Evolutionary conservation across 1,139 yeast species (phyloP), one percentile per base, ranked within the genome.

Genomic region (Protomyces inouyei): DNA sequence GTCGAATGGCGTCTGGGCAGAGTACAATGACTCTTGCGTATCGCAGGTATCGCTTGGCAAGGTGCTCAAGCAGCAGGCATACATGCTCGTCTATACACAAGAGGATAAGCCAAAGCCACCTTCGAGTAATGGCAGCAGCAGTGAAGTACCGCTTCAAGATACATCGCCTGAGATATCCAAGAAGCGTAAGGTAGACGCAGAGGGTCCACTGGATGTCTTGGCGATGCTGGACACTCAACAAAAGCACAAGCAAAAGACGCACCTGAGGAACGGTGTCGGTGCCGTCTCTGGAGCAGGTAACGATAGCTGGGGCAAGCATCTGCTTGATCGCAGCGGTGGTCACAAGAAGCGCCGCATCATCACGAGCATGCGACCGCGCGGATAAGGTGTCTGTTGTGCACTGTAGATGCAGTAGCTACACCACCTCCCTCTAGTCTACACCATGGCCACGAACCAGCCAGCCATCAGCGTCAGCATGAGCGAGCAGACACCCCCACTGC

Each of bases 21-120:
- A 92, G 10, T 93, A 92, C 74, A 98, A 93, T 74, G 99, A 93
- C 73, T 98, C 93, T 72, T 85, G 86, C 72, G 85, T 90, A 69
- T 87, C 88, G 72, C 81, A 80, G 68, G 84, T 89, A 64, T 81
- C 86, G 53, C 95, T 88, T 72, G 80, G 83, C 65, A 85, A 83
- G 63, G 97, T 90, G 1, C 78, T 90, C 70, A 83, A 83, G 71
- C 96, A 90, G 72, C 89, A 95, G 32, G 98, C 98, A 1, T 93
- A 93, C 77, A 92, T 91, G 68, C 80, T 93, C 75, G 79, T 93
- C 37, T 93, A 93, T 35, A 60, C 59, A n/a, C 38, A 55, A 16
- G 54, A 28, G 25, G 23, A 21, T 5, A 21, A 18, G 48, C 23
- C 12, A n/a, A n/a, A 43, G 25, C 23, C 25, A 6, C 25, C 48